A percentile compares a stretch with the other conserved stretches of the same genome.
These are phyloP conservation scores for Pyrenula aspistea DNA, from an alignment of 495 filamentous ascomycete species.

Conservation along the genomic window DNA sequence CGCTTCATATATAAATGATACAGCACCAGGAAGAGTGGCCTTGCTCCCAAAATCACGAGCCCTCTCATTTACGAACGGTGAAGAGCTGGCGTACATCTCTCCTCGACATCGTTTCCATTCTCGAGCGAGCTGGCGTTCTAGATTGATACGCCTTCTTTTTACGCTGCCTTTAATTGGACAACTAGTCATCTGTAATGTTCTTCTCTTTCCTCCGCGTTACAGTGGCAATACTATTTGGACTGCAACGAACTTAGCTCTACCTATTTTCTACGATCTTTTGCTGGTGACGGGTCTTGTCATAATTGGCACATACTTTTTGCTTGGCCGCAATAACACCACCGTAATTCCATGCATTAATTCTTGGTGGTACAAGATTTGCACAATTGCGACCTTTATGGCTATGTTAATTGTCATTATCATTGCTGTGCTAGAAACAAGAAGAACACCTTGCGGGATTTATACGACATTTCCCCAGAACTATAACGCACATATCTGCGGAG, in stretches of 20 bases:
- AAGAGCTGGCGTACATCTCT: background rate
- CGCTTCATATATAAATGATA: background rate
- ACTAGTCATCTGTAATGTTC: background rate
- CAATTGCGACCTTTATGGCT: background rate
- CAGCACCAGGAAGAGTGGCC: background rate
- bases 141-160: background rate
- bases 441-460: too few species aligned
- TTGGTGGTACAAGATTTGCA: background rate
- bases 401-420: background rate
- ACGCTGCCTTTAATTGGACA: background rate
- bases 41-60: background rate
- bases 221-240: background rate
- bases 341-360: background rate
- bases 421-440: background rate
- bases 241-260: background rate
- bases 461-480: too few species aligned
- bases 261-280: background rate
- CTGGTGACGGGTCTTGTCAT: background rate
- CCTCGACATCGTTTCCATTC: background rate
- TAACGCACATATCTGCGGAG: too few species aligned
- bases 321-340: background rate
- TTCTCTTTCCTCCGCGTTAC: background rate
- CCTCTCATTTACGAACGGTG: background rate
- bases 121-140: background rate
- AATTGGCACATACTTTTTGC: background rate